Percentiles rank a stretch among this genome's conserved stretches.
These are phyloP conservation scores for Trichoderma sp. DNA, from an alignment of 2,329 filamentous ascomycete genomes.

Conservation along the genomic window DNA sequence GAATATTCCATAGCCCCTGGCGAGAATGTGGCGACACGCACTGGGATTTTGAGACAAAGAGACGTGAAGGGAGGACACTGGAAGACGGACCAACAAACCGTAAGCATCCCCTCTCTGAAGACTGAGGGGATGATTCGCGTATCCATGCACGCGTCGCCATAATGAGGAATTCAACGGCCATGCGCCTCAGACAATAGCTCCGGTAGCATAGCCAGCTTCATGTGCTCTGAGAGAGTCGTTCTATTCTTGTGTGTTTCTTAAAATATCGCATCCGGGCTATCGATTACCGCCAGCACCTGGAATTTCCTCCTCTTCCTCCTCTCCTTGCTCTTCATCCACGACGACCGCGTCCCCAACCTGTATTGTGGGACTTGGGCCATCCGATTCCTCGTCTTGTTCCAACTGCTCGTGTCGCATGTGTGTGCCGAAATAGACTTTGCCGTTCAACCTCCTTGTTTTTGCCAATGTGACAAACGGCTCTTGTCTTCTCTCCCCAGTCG, in stretches of 20 bases:
- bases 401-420: constrained; percentile 63
- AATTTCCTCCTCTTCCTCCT: not conserved
- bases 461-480: constrained; percentile 88
- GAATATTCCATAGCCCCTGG: not conserved
- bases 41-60: not conserved
- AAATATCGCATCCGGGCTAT: not conserved
- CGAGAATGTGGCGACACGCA: not conserved
- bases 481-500: constrained; percentile 72
- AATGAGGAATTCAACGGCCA: not conserved
- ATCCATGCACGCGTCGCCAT: not conserved
- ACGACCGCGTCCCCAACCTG: constrained; percentile 50
- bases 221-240: not conserved
- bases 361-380: constrained; percentile 43
- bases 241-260: not conserved
- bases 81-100: not conserved
- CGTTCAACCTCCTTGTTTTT: constrained; percentile 80
- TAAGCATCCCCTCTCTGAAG: not conserved
- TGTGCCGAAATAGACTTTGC: constrained; percentile 86
- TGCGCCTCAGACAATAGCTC: not conserved
- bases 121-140: not conserved
- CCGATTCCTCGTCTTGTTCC: constrained; percentile 14
- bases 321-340: not conserved
- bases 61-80: not conserved
- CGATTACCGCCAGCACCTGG: not conserved
- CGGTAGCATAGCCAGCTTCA: not conserved